Evolutionary conservation across 1,284 basidiomycete genomes (phyloP).

Genomic region (Rhodotorula sp.): DNA sequence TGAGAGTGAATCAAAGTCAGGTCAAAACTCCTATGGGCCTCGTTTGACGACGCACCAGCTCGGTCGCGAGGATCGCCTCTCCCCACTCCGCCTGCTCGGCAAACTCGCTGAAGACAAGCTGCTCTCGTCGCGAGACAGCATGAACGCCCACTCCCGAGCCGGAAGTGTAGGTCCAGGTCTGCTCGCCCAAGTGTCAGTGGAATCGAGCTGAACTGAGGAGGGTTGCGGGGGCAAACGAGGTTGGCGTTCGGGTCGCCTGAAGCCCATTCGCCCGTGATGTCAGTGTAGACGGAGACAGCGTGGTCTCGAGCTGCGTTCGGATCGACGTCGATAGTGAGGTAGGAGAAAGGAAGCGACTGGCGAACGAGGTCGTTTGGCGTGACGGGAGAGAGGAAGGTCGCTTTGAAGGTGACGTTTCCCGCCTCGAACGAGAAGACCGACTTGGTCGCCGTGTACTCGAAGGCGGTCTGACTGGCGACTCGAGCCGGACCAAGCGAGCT

Average conservation of each 20-base stretch:
- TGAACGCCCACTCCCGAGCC: conserved; percentile 24
- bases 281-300: conserved; percentile 35
- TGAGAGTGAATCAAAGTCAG: neutral
- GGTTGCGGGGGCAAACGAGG: conserved; percentile 8
- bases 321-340: conserved; percentile 30
- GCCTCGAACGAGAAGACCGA: conserved; percentile 34
- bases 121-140: conserved; percentile 20
- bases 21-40: neutral
- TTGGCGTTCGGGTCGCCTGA: conserved; percentile 31
- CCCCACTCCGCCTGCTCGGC: conserved; percentile 38
- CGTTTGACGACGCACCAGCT: conserved; percentile 16
- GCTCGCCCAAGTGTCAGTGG: neutral
- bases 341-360: conserved; percentile 37
- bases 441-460: conserved; percentile 26
- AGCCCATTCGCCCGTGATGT: conserved; percentile 40
- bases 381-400: conserved; percentile 37
- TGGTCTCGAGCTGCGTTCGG: conserved; percentile 8
- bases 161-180: conserved; percentile 32
- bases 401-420: conserved; percentile 22
- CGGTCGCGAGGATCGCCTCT: conserved; percentile 31
- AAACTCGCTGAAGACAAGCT: conserved; percentile 26
- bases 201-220: neutral
- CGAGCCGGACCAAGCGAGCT: neutral
- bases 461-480: conserved; percentile 15
- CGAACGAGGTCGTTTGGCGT: conserved; percentile 36